Base-by-base conservation (phyloP, 345 rosid species). In the Streptanthus diversifolius region DNA sequence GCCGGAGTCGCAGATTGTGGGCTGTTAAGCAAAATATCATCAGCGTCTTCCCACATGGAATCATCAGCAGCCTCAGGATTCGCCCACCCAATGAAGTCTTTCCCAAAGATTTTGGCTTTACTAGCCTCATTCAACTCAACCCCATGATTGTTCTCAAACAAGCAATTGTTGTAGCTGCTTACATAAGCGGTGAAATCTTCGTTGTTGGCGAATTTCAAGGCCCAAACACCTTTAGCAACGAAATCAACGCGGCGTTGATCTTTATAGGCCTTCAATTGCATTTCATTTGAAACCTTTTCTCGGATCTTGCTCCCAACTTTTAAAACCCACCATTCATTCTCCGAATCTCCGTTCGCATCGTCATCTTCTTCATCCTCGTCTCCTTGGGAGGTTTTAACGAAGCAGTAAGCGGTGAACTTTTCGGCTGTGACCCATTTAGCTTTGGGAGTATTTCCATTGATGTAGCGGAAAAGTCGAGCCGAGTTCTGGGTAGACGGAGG, bases 21-120 rank as follows among this genome's bases (percentile, higher is more conserved):
- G 71, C 93, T 92, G 37, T 82, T 80, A 21, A 78, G 78, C 27
- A 83, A 78, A 61, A 80, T 77, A 63, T 88, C 96, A 39, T 92
- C 99, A 7, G 98, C 99, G 73, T 95, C 99, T 68, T 95, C 98
- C 99, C 99, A 95, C 86, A 91, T 80, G 0, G 98, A 95, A 80
- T 95, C 99, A 77, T 95, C 99, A n/a, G 99, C 98, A 51, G 74
- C 87, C 33, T 88, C 92, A 5, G 98, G 99, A 44, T 88, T 86
- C 1, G 84, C 96, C 96, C 96, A 90, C 19, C 90, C 91, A 33
- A 88, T 81, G 75, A 95, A 95, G 76, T 95, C 98, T 80, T 95
- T 92, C 51, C 99, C 98, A 12, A 83, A 95, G 37, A 95, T 85
- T 80, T 92, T 95, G 0, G 86, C 76, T 68, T 85, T 85, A 77